Base-by-base conservation (phyloP, 805 yeast species). In the Yamadazyma philogaea region DNA sequence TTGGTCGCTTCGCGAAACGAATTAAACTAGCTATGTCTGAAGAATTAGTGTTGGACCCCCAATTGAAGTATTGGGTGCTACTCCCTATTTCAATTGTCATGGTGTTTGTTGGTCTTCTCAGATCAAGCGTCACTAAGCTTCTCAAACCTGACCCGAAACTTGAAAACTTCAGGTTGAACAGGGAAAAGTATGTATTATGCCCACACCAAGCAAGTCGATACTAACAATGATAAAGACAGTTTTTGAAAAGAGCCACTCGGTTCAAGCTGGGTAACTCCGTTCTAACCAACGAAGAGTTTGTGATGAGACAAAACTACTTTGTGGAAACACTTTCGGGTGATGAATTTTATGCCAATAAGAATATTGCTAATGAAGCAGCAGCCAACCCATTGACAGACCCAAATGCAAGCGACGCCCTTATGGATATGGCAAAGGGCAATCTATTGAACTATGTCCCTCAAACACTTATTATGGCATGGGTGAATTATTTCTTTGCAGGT, bases 401-500 rank as follows among this genome's bases (percentile, higher is more conserved):
- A 3, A 70, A 72, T 37, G 72, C 83, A 20, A 74, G 82, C 47
- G 96, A 89, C 43, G 78, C 82, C 17, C 66, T 93, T 73, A 72
- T 82, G 71, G 75, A 74, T 37, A 82, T 87, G 82, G 77, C 89
- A 45, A 88, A 88, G 58, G 82, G 84, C 7, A 90, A 88, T 57
- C 67, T 88, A 49, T 82, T 90, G 57, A 87, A 81, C 63, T 87
- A 82, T 59, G 77, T 89, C 15, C 97, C 98, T 1, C 98, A 93
- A 66, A 87, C 96, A 0, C 61, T 90, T 30, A 84, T 90, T 50
- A 90, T 93, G 96, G 88, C 89, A 56, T 93, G 97, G 96, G 91
- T 91, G 47, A 87, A 87, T 56, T 86, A 81, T 55, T 90, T 91
- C 66, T 93, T 88, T 62, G 87, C 91, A 11, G 97, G 97, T 0